These are phyloP conservation scores for Fusarium concolor DNA, from an alignment of 2,329 filamentous ascomycete species.

Conservation along the genomic window DNA sequence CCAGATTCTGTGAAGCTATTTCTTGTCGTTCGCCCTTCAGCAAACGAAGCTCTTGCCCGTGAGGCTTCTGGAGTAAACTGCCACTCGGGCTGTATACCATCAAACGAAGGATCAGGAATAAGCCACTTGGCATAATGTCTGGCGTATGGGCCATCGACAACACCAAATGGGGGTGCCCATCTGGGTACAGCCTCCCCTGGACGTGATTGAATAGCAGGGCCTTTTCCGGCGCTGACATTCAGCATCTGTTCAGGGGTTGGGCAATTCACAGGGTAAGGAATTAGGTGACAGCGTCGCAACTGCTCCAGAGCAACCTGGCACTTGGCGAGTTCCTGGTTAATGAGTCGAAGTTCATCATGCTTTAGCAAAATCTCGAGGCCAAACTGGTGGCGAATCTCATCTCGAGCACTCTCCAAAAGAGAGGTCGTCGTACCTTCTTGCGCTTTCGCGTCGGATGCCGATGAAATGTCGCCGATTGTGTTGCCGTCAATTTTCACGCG, in stretches of 20 bases:
- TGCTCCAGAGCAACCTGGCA: conserved; percentile 95
- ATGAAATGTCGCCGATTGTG: conserved; percentile 40
- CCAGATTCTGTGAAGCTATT: conserved; percentile 68
- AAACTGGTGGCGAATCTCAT: conserved; percentile 86
- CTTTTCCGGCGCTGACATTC: conserved; percentile 79
- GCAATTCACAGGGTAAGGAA: conserved; percentile 83
- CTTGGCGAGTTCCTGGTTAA: conserved; percentile 96
- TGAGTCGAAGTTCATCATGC: conserved; percentile 92
- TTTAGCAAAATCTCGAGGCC: conserved; percentile 92
- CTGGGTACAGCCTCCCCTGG: conserved; percentile 74
- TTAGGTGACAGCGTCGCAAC: conserved; percentile 89
- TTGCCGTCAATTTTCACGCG: conserved; percentile 55
- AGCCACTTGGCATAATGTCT: conserved; percentile 97
- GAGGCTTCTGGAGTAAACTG: conserved; percentile 56
- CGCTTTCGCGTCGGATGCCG: conserved; percentile 35
- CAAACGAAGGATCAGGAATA: conserved; percentile 87
- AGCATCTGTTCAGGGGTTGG: conserved; percentile 75
- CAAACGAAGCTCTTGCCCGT: conserved; percentile 58
- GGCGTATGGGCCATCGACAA: conserved; percentile 91
- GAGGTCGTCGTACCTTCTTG: conserved; percentile 36
- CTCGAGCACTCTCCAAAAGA: conserved; percentile 68
- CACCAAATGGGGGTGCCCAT: conserved; percentile 89
- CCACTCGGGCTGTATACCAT: conserved; percentile 69
- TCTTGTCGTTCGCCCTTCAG: conserved; percentile 82
- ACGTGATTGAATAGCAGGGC: conserved; percentile 73